phyloP scores from a whole-genome alignment of 345 rosid genomes.

The Toxicodendron radicans region DNA sequence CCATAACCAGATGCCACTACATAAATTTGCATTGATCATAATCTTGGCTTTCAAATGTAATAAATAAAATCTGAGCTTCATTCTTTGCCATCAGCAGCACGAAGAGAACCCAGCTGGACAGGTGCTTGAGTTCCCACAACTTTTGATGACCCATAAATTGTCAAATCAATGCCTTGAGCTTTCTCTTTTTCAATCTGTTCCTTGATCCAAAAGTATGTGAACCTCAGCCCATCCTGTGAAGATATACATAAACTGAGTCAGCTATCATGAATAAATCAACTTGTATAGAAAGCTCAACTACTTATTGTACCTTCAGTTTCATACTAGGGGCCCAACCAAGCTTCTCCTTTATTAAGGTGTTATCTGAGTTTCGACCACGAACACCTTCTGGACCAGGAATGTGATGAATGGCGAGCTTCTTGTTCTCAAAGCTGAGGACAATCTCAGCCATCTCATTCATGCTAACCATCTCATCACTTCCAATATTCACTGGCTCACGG shows the following conservation, averaged over 20 bases:
- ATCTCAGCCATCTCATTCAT: conserved; percentile 64
- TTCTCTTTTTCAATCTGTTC: conserved; percentile 63
- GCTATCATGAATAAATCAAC: background rate
- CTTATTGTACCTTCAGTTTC: conserved; percentile 43
- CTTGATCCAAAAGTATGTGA: conserved; percentile 61
- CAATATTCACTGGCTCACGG: conserved; percentile 61
- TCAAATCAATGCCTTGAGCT: conserved; percentile 43
- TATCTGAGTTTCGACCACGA: conserved; percentile 59
- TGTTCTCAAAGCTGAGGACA: conserved; percentile 48
- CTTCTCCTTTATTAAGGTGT: conserved; percentile 54
- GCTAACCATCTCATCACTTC: conserved; percentile 74
- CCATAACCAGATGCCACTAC: background rate
- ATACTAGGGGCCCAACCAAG: conserved; percentile 64
- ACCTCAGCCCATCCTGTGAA: conserved; percentile 52
- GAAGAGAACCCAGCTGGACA: conserved; percentile 54
- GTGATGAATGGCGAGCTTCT: conserved; percentile 53
- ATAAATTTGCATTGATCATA: background rate
- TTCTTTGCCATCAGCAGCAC: conserved; percentile 63
- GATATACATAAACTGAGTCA: conserved; percentile 8
- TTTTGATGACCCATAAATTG: conserved; percentile 54
- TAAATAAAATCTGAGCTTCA: background rate
- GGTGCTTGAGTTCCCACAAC: conserved; percentile 65
- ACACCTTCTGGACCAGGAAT: conserved; percentile 69
- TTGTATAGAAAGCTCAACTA: background rate
- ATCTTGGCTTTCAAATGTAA: background rate